Evolutionary conservation across 169 alveolate genomes (phyloP).

Genomic region (Plasmodium gaboni): DNA sequence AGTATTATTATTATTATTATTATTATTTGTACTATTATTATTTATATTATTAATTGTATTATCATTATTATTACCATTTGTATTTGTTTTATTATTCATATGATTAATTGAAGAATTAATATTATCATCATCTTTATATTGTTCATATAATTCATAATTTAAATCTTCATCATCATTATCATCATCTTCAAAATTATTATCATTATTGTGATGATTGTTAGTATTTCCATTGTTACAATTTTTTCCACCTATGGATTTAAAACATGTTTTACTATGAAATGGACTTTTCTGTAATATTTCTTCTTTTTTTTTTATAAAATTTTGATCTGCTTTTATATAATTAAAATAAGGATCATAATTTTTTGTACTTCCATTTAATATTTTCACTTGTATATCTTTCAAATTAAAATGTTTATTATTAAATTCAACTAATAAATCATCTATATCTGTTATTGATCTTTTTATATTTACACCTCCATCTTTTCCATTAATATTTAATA

Average conservation of each 20-base stretch:
- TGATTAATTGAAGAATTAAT: too few species aligned
- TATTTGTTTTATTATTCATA: not conserved
- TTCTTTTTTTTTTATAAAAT: constrained; percentile 40
- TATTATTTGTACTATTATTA: constrained; percentile 10
- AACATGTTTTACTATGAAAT: constrained; percentile 25
- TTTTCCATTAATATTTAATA: constrained; percentile 10
- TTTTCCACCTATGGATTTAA: constrained; percentile 25
- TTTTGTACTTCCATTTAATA: constrained; percentile 4
- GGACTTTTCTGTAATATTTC: constrained; percentile 55
- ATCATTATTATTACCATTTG: not conserved
- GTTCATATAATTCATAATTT: constrained; percentile 32
- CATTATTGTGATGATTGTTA: not conserved
- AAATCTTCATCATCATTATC: constrained; percentile 39
- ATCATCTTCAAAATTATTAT: constrained; percentile 5
- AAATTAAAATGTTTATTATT: constrained; percentile 47
- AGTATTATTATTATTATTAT: constrained; percentile 10
- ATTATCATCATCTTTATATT: constrained; percentile 3
- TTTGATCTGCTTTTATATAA: constrained; percentile 25
- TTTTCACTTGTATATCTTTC: constrained; percentile 53
- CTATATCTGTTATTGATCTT: constrained; percentile 12
- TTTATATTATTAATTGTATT: not conserved
- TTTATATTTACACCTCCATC: constrained; percentile 2
- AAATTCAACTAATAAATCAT: constrained; percentile 43
- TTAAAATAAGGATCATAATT: constrained; percentile 19
- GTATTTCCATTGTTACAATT: constrained; percentile 9